These are phyloP conservation scores for Pyronema omphalodes DNA, from an alignment of 495 filamentous ascomycete genomes.

Conservation along the genomic window DNA sequence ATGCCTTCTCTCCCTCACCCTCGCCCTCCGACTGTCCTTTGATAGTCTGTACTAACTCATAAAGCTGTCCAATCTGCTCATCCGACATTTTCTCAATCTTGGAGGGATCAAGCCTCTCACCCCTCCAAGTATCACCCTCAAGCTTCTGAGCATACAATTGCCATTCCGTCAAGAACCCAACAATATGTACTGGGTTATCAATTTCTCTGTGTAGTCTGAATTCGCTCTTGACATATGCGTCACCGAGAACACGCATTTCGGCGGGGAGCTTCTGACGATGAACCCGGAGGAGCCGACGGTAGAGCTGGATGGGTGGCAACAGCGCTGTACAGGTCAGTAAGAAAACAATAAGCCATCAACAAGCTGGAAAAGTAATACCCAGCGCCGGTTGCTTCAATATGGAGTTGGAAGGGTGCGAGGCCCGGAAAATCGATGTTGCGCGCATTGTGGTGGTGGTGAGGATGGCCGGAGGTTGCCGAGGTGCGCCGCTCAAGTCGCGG, in stretches of 20 bases:
- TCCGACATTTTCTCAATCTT: constrained; percentile 91
- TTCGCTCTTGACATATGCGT: constrained; percentile 80
- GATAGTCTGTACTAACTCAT: constrained; percentile 83
- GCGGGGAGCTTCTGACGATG: constrained; percentile 59
- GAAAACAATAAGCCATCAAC: too few relatives aligned
- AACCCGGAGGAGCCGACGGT: constrained; percentile 66
- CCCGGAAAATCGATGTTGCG: neutral
- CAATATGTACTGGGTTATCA: constrained; percentile 85
- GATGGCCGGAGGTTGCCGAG: neutral
- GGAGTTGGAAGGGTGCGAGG: neutral
- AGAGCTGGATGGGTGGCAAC: constrained; percentile 78
- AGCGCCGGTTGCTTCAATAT: too few relatives aligned
- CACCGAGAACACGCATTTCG: constrained; percentile 60
- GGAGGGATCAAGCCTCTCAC: constrained; percentile 52
- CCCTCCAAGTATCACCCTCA: constrained; percentile 68
- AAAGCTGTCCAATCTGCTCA: constrained; percentile 80
- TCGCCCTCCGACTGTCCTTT: neutral
- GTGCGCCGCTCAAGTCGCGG: too few relatives aligned
- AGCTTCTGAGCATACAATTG: constrained; percentile 81
- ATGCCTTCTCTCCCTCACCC: neutral
- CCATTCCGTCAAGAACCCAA: constrained; percentile 94
- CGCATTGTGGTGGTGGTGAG: neutral
- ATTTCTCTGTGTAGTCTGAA: constrained; percentile 63
- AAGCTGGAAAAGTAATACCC: too few relatives aligned
- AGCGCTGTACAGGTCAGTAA: constrained; percentile 37